phyloP scores from a whole-genome alignment of 2,329 filamentous ascomycete species.

The Ophiostoma angusticollis region DNA sequence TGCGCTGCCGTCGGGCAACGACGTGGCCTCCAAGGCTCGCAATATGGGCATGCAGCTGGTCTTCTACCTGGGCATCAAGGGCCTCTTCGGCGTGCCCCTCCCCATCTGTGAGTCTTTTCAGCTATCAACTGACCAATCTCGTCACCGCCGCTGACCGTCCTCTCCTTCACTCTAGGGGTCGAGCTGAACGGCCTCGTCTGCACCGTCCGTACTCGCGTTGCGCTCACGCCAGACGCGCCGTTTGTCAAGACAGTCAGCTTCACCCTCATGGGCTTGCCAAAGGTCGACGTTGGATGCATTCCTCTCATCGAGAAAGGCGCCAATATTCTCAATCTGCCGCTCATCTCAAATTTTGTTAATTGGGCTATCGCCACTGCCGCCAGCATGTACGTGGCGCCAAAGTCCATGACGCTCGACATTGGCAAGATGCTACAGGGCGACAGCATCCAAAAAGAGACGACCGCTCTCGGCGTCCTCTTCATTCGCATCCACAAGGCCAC shows the following conservation, averaged over 20 bases:
- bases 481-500: slow-evolving; percentile 80
- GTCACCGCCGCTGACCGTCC: slow-evolving; percentile 80
- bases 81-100: slow-evolving; percentile 76
- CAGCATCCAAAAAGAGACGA: slow-evolving; percentile 77
- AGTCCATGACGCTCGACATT: slow-evolving; percentile 85
- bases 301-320: slow-evolving; percentile 86
- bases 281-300: slow-evolving; percentile 77
- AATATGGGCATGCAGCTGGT: slow-evolving; percentile 97
- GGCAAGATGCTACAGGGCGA: slow-evolving; percentile 85
- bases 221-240: slow-evolving; percentile 79
- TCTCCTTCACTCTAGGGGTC: slow-evolving; percentile 50
- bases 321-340: slow-evolving; percentile 79
- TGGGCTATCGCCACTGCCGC: slow-evolving; percentile 81
- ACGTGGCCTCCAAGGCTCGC: slow-evolving; percentile 66
- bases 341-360: slow-evolving; percentile 95
- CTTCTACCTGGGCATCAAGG: slow-evolving; percentile 84
- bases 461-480: slow-evolving; percentile 81
- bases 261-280: slow-evolving; percentile 86
- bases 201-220: slow-evolving; percentile 68
- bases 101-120: slow-evolving; percentile 69
- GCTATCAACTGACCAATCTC: slow-evolving; percentile 82
- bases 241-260: slow-evolving; percentile 88
- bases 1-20: slow-evolving; percentile 57
- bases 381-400: slow-evolving; percentile 86
- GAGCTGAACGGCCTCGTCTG: slow-evolving; percentile 85